phyloP scores from a whole-genome alignment of 768 basidiomycete genomes.

The Leccinellum luteum region DNA sequence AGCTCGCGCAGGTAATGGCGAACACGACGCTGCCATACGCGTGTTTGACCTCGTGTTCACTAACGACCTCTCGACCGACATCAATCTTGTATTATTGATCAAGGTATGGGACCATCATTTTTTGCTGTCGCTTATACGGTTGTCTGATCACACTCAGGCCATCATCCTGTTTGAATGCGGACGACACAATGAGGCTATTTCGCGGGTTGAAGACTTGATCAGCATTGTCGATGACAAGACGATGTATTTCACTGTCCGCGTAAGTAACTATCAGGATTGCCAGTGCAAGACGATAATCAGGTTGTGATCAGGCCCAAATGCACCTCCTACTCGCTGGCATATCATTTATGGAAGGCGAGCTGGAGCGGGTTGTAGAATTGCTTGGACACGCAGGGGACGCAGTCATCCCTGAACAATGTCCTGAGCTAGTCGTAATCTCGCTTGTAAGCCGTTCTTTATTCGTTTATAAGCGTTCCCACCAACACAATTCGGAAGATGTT shows the following conservation, averaged over 20 bases:
- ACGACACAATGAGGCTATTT: conserved; percentile 2
- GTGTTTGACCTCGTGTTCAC: conserved; percentile 10
- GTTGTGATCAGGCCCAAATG: conserved; percentile 4
- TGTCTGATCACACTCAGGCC: not conserved
- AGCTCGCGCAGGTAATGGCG: not conserved
- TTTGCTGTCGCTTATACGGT: accelerated
- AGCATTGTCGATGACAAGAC: not conserved
- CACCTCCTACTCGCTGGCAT: not conserved
- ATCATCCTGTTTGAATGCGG: conserved; percentile 7
- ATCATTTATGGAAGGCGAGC: not conserved
- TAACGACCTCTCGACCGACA: not conserved
- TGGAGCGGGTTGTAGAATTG: not conserved
- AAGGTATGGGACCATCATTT: not conserved
- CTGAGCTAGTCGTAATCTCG: too few relatives aligned
- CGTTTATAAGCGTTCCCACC: too few relatives aligned
- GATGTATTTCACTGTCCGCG: not conserved
- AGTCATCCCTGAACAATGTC: too few relatives aligned
- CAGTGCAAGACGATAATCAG: not conserved
- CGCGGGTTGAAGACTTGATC: conserved; percentile 3
- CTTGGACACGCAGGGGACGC: too few relatives aligned
- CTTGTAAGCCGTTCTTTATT: too few relatives aligned
- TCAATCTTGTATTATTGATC: conserved; percentile 6
- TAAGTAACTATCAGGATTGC: not conserved
- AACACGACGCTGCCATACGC: conserved; percentile 1
- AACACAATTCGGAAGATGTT: conserved; percentile 1